Conservation (phyloP, 371 early-diverging fungal species). For the Choanephora cucurbitarum region DNA sequence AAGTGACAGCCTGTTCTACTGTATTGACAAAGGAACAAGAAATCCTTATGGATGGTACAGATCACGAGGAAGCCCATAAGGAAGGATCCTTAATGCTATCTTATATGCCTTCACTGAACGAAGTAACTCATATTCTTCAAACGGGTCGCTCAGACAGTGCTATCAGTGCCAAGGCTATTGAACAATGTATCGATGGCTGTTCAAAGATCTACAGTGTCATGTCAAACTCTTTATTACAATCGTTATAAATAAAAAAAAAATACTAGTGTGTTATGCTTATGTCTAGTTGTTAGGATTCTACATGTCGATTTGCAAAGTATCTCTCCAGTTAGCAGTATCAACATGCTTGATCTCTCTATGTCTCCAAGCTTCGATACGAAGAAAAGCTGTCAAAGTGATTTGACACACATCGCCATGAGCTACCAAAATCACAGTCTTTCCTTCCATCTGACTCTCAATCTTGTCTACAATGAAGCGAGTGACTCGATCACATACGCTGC, state of each 20-base stretch:
- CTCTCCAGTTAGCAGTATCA: slow-evolving; percentile 51
- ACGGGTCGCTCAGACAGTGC: slow-evolving; percentile 68
- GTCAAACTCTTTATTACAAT: slow-evolving; percentile 50
- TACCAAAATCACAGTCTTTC: slow-evolving; percentile 42
- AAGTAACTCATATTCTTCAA: slow-evolving; percentile 87
- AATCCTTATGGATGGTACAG: slow-evolving; percentile 71
- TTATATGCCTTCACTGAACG: slow-evolving; percentile 86
- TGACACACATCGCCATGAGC: slow-evolving; percentile 55
- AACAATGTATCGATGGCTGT: slow-evolving; percentile 82
- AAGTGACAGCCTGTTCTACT: slow-evolving; percentile 83
- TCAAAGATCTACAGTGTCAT: slow-evolving; percentile 83
- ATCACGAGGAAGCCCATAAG: slow-evolving; percentile 70
- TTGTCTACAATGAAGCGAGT: slow-evolving; percentile 40
- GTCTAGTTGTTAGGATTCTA: not conserved
- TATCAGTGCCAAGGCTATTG: slow-evolving; percentile 66
- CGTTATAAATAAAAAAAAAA: slow-evolving; percentile 16
- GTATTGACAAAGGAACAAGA: slow-evolving; percentile 49
- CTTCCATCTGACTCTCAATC: slow-evolving; percentile 43
- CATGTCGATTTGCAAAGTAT: slow-evolving; percentile 15
- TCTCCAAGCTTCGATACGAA: slow-evolving; percentile 39
- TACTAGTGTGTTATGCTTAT: not conserved
- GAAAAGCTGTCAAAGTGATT: slow-evolving; percentile 43
- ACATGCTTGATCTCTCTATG: slow-evolving; percentile 49
- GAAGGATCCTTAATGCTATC: slow-evolving; percentile 76
- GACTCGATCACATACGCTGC: slow-evolving; percentile 41